Base-by-base conservation (phyloP, 2,329 filamentous ascomycete genomes). In the Penicillium sumatraense region DNA sequence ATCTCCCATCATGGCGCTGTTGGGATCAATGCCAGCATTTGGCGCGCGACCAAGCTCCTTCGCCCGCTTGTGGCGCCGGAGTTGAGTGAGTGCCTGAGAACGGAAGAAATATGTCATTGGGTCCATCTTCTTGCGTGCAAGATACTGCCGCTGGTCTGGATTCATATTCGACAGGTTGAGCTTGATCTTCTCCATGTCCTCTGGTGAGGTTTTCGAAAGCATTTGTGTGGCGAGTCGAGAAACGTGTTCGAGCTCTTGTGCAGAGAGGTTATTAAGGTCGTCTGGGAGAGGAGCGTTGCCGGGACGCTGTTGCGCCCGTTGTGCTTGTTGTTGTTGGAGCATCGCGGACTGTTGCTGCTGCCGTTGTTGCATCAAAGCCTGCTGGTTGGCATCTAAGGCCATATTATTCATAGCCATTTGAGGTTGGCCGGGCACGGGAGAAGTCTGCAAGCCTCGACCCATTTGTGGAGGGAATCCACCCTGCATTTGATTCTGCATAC, bases 41-140 rank as follows among this genome's bases (percentile, higher is more conserved):
- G 68, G 69, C 14, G 61, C 59, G 20, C 70, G 72, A 40, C 60
- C 65, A 59, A 72, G 68, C 36, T 71, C 69, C 33, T 72, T 70
- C 62, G 68, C 58, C 18, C 68, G 70, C 33, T 54, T 58, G 51
- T 71, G 68, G 47, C 66, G 69, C 50, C 71, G 73, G 62, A 79
- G 71, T 60, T 74, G 70, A 54, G 60, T 74, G 20, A 80, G 69
- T 3, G 80, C 80, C 51, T 81, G 76, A 33, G 76, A 75, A 38
- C 79, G 80, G 63, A 83, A 82, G 54, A 79, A 79, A 49, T 79
- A 79, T 36, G 75, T 74, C 36, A 85, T 62, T 0, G 81, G 81
- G 47, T 84, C 79, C 40, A 81, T 72, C 18, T 77, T 72, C 51
- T 78, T 78, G 40, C 68, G 66, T 13, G 72, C 61, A 36, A 84